Evolutionary conservation across 306 rosid genomes (phyloP).

Genomic region (Malus sieversii): DNA sequence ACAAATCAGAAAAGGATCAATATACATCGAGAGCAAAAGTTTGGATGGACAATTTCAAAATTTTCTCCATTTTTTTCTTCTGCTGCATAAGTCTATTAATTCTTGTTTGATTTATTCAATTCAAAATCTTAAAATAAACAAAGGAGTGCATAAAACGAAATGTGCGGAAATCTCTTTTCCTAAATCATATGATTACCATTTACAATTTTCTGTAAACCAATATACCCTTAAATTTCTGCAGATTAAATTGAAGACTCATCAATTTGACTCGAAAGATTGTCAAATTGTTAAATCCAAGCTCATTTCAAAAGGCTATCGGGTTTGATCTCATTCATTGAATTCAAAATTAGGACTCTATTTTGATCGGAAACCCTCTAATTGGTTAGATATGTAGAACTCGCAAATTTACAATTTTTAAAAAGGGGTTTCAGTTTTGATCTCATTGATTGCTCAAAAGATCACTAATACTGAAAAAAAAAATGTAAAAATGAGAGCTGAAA

Average conservation of each 20-base stretch:
- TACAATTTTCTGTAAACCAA: background rate
- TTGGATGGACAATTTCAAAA: background rate
- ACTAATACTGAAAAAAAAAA: too few species aligned
- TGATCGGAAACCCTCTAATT: background rate
- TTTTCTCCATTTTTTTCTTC: background rate
- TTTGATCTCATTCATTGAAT: background rate
- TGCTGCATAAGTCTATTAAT: background rate
- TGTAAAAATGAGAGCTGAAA: background rate
- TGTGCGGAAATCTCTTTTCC: background rate
- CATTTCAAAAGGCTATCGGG: background rate
- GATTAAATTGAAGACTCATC: background rate
- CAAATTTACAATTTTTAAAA: too few species aligned
- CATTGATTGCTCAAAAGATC: background rate
- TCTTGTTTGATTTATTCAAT: background rate
- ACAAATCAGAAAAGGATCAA: background rate
- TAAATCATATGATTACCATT: too few species aligned
- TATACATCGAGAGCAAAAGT: background rate
- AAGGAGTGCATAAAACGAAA: background rate
- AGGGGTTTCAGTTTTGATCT: background rate
- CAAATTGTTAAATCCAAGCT: background rate
- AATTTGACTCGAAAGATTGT: background rate
- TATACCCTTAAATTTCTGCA: background rate
- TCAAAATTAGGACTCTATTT: background rate
- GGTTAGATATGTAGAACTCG: background rate
- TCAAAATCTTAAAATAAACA: too few species aligned